Evolutionary conservation across 2,329 filamentous ascomycete genomes (phyloP).

Genomic region (Xylariaceae sp.): DNA sequence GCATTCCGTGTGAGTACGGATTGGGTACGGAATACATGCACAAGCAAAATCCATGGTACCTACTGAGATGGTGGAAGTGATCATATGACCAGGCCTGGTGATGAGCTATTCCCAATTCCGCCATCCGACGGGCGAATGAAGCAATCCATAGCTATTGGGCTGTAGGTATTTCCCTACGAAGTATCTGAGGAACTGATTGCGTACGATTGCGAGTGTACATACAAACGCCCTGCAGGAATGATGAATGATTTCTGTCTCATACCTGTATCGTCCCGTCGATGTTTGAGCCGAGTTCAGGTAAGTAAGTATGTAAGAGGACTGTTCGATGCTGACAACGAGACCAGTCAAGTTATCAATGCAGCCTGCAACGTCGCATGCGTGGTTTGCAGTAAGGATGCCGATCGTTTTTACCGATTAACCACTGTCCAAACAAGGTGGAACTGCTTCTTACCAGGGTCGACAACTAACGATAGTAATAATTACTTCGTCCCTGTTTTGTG

Average conservation of each 20-base stretch:
- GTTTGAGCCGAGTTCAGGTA: no score
- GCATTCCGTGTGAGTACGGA: no score
- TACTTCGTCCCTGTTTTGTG: neutral
- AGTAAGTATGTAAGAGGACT: no score
- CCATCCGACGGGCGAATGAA: neutral
- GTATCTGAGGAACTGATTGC: no score
- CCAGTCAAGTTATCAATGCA: neutral
- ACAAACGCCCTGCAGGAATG: no score
- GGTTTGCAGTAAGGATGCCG: constrained; percentile 8
- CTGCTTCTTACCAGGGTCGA: neutral
- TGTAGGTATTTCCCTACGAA: no score
- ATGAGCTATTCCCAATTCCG: constrained; percentile 4
- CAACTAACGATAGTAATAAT: neutral
- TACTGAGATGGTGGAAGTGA: constrained; percentile 7
- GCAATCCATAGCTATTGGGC: no score
- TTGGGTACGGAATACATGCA: no score
- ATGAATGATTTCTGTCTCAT: no score
- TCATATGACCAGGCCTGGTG: constrained; percentile 14
- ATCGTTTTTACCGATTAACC: neutral
- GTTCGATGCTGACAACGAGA: neutral
- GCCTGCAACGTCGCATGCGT: constrained; percentile 7
- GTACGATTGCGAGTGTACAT: no score
- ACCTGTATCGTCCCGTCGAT: no score
- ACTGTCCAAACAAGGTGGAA: no score
- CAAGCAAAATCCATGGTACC: constrained; percentile 6